Evolutionary conservation across 495 filamentous ascomycete species (phyloP).

Genomic region (Chaetomium tenue): DNA sequence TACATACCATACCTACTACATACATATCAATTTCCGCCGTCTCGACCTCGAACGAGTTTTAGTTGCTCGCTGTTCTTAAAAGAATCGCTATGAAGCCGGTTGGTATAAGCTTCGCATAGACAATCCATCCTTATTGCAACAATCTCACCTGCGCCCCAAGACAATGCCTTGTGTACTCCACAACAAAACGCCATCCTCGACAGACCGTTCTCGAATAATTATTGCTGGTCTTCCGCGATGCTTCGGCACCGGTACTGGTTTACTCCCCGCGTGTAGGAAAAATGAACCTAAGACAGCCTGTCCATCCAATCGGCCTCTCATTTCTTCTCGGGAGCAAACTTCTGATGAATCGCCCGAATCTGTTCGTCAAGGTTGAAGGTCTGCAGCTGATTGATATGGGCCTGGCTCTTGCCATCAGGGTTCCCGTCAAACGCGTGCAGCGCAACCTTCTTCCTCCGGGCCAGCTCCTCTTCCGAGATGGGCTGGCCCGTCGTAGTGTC

Average conservation of each 20-base stretch:
- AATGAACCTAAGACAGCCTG: neutral
- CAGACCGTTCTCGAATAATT: neutral
- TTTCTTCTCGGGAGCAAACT: conserved; percentile 53
- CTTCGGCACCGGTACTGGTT: neutral
- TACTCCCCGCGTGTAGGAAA: neutral
- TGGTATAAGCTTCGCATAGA: conserved; percentile 23
- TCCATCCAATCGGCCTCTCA: neutral
- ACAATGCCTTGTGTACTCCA: neutral
- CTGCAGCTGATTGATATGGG: conserved; percentile 50
- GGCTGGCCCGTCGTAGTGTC: conserved; percentile 68
- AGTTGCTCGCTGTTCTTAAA: neutral
- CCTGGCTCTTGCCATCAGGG: conserved; percentile 56
- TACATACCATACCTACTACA: neutral
- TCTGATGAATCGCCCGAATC: conserved; percentile 65
- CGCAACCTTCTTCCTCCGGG: conserved; percentile 70
- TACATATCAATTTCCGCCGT: neutral
- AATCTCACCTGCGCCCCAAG: neutral
- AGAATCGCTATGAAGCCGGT: conserved; percentile 8
- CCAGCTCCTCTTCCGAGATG: conserved; percentile 70
- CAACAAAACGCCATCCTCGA: neutral
- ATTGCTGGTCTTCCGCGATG: neutral
- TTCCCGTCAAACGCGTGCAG: conserved; percentile 63
- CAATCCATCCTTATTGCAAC: neutral
- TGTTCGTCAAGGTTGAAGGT: conserved; percentile 67
- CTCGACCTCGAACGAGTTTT: neutral